Percentiles rank a stretch among this genome's conserved stretches.
Conservation (phyloP, 2,329 filamentous ascomycete species). For the Teratosphaeria destructans region DNA sequence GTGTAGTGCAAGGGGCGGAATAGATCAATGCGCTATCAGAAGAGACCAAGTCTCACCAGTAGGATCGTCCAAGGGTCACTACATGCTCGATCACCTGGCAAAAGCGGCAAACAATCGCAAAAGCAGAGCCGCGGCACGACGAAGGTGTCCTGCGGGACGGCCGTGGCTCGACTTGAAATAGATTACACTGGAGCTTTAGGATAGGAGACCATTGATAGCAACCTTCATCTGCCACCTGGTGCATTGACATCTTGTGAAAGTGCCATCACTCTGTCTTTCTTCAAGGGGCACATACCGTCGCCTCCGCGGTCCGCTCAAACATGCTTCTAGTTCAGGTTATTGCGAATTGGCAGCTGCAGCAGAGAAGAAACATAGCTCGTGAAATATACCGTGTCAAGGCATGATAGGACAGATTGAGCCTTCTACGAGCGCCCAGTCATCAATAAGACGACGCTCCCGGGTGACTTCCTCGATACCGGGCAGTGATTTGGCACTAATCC, state of each 20-base stretch:
- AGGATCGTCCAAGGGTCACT: not conserved
- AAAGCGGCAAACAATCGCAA: not conserved
- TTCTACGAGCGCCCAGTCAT: not conserved
- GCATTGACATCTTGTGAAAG: too few species aligned
- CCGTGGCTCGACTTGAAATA: not conserved
- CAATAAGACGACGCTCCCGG: too few species aligned
- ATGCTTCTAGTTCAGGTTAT: not conserved
- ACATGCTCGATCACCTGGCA: not conserved
- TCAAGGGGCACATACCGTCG: not conserved
- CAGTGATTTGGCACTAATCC: not conserved
- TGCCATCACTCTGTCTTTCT: not conserved
- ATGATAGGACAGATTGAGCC: not conserved
- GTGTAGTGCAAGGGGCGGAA: too few species aligned
- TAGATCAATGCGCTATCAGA: too few species aligned
- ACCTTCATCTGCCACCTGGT: not conserved
- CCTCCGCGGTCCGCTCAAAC: not conserved
- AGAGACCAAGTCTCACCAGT: not conserved
- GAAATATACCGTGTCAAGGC: not conserved
- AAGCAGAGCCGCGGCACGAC: not conserved
- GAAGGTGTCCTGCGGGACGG: not conserved
- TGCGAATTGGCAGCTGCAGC: too few species aligned
- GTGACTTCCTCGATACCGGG: too few species aligned
- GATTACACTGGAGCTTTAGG: not conserved
- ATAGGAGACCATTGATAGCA: not conserved
- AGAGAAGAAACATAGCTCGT: too few species aligned